Percentiles rank a stretch among this genome's conserved stretches.
Evolutionary conservation across 1,284 basidiomycete species (phyloP).

Genomic region (Cutaneotrichosporon sp.): DNA sequence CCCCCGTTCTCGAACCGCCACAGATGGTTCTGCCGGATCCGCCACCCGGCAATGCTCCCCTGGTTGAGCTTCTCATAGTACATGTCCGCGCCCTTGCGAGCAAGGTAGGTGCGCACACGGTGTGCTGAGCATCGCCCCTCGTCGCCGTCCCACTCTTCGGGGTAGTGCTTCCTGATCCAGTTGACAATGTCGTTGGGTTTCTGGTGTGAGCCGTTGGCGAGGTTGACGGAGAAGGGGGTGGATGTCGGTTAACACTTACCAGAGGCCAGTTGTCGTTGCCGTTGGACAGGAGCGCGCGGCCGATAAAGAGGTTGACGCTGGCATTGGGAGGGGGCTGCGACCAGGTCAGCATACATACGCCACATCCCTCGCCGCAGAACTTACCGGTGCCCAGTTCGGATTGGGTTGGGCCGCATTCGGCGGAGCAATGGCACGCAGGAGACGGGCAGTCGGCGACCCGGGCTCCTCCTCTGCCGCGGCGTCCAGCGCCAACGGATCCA

Average conservation of each 20-base stretch:
- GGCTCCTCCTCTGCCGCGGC: conserved; percentile 30
- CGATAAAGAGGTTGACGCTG: conserved; percentile 46
- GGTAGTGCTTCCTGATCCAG: conserved; percentile 47
- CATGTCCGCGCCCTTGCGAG: conserved; percentile 48
- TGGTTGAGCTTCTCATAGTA: conserved; percentile 48
- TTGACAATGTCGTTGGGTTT: conserved; percentile 49
- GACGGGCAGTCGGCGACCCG: conserved; percentile 40
- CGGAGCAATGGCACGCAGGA: conserved; percentile 42
- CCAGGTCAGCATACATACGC: conserved; percentile 17
- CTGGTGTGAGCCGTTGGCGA: conserved; percentile 24
- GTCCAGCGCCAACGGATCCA: conserved; percentile 31
- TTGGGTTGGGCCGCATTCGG: conserved; percentile 39
- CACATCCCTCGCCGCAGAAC: no score
- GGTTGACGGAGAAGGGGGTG: background rate
- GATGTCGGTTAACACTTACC: conserved; percentile 23
- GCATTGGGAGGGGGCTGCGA: conserved; percentile 44
- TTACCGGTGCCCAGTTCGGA: conserved; percentile 40
- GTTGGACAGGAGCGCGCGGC: conserved; percentile 42
- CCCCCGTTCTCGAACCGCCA: conserved; percentile 47
- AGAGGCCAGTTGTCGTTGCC: conserved; percentile 48
- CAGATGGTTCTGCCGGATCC: conserved; percentile 45
- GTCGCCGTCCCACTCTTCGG: conserved; percentile 46
- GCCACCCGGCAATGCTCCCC: conserved; percentile 44
- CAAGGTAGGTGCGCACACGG: conserved; percentile 45
- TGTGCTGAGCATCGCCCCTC: conserved; percentile 46